phyloP scores from a whole-genome alignment of 1,139 yeast genomes.

The Protomyces arabidopsidicola region DNA sequence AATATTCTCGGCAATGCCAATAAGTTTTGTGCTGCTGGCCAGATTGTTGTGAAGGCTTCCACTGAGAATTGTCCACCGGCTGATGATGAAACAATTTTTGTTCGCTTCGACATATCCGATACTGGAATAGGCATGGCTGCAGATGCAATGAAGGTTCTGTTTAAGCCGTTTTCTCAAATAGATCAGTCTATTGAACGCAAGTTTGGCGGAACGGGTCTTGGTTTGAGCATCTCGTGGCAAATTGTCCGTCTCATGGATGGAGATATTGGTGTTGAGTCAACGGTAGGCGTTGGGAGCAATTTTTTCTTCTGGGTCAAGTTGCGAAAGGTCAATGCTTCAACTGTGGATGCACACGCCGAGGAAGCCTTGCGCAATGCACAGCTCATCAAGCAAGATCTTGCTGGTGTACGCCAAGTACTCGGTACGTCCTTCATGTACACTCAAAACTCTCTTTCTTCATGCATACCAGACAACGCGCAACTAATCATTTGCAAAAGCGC shows the following conservation, averaged over 20 bases:
- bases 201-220: conserved; percentile 59
- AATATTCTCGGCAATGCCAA: conserved; percentile 80
- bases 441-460: background rate
- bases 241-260: conserved; percentile 25
- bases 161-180: conserved; percentile 58
- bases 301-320: conserved; percentile 1
- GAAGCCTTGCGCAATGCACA: background rate
- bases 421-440: background rate
- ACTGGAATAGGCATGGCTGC: conserved; percentile 60
- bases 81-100: conserved; percentile 18
- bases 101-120: conserved; percentile 65
- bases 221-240: conserved; percentile 38
- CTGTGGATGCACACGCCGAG: background rate
- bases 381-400: background rate
- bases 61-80: conserved; percentile 23
- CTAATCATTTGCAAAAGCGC: background rate
- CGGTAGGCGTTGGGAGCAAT: conserved; percentile 6
- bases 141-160: conserved; percentile 41
- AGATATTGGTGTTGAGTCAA: conserved; percentile 15
- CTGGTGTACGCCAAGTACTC: background rate
- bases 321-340: background rate
- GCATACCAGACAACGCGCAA: background rate
- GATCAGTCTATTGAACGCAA: conserved; percentile 56
- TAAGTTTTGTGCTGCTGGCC: conserved; percentile 73
- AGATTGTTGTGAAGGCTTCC: conserved; percentile 43